Evolutionary conservation across 2,329 filamentous ascomycete genomes (phyloP).

Genomic region (Fusarium tuaranense): DNA sequence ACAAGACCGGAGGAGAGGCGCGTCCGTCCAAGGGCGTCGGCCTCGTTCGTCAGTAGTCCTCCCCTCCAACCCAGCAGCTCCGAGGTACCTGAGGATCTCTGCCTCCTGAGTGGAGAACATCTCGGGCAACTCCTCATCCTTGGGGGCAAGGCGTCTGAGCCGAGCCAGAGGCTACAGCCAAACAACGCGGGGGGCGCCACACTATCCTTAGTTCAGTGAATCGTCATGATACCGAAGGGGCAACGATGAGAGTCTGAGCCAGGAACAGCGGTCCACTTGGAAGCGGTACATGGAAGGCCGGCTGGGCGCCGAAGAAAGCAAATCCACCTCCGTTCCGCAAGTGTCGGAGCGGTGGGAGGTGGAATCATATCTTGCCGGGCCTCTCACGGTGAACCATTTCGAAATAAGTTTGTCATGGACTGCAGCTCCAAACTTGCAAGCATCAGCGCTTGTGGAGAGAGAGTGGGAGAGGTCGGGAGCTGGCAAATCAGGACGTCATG

Average conservation of each 20-base stretch:
- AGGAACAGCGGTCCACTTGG: conserved; percentile 39
- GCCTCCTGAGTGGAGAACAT: conserved; percentile 43
- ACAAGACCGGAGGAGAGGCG: conserved; percentile 6
- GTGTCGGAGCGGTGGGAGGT: conserved; percentile 25
- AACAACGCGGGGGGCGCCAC: conserved; percentile 39
- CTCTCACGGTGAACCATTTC: conserved; percentile 41
- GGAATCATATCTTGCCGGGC: conserved; percentile 23
- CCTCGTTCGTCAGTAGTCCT: conserved; percentile 28
- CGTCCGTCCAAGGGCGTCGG: conserved; percentile 32
- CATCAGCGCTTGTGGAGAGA: conserved; percentile 46
- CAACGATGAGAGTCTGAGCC: conserved; percentile 27
- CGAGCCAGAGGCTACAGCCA: conserved; percentile 24
- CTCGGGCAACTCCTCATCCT: conserved; percentile 35
- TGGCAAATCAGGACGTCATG: conserved; percentile 43
- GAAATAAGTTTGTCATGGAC: conserved; percentile 46
- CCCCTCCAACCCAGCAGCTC: conserved; percentile 20
- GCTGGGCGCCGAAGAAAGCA: conserved; percentile 25
- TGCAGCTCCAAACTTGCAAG: conserved; percentile 35
- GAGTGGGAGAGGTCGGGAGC: conserved; percentile 42
- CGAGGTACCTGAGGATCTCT: conserved; percentile 41
- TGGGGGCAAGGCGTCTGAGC: conserved; percentile 24
- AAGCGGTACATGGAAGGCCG: conserved; percentile 14
- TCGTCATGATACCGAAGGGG: conserved; percentile 38
- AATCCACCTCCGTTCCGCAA: conserved; percentile 25
- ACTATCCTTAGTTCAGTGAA: conserved; percentile 42